phyloP scores from a whole-genome alignment of 2,329 filamentous ascomycete genomes.

The Colletotrichum eleusines region DNA sequence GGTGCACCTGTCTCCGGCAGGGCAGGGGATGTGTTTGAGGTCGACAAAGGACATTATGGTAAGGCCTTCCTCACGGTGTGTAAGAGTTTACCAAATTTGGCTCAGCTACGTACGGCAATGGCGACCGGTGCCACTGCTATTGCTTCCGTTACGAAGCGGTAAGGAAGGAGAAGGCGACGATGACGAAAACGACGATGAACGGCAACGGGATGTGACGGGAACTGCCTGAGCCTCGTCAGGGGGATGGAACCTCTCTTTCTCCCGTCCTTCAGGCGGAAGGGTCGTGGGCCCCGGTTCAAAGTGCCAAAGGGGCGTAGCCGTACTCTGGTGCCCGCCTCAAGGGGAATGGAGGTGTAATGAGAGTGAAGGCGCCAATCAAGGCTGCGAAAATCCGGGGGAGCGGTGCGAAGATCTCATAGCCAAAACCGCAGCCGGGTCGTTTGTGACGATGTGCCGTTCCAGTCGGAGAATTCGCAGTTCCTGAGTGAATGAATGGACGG shows the following conservation, averaged over 20 bases:
- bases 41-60: slow-evolving; percentile 42
- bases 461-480: slow-evolving; percentile 37
- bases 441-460: slow-evolving; percentile 18
- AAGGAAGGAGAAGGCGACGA: not conserved
- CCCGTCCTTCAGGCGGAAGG: not conserved
- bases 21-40: slow-evolving; percentile 64
- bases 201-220: not conserved
- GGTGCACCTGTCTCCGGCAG: slow-evolving; percentile 60
- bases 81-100: not conserved
- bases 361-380: slow-evolving; percentile 21
- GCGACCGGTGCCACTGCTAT: slow-evolving; percentile 50
- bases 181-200: not conserved
- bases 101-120: slow-evolving; percentile 39
- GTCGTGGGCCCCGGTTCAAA: not conserved
- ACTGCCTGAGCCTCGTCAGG: slow-evolving; percentile 1
- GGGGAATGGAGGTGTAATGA: slow-evolving; percentile 21
- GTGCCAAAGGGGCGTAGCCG: not conserved
- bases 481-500: slow-evolving; percentile 14
- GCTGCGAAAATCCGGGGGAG: slow-evolving; percentile 39
- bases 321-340: not conserved
- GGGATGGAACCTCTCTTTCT: not conserved
- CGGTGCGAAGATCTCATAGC: slow-evolving; percentile 30
- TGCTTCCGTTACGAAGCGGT: slow-evolving; percentile 11
- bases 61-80: slow-evolving; percentile 12
- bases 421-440: slow-evolving; percentile 33